Base-by-base conservation (phyloP, 192 early-diverging fungal species). In the Obelidium mucronatum region DNA sequence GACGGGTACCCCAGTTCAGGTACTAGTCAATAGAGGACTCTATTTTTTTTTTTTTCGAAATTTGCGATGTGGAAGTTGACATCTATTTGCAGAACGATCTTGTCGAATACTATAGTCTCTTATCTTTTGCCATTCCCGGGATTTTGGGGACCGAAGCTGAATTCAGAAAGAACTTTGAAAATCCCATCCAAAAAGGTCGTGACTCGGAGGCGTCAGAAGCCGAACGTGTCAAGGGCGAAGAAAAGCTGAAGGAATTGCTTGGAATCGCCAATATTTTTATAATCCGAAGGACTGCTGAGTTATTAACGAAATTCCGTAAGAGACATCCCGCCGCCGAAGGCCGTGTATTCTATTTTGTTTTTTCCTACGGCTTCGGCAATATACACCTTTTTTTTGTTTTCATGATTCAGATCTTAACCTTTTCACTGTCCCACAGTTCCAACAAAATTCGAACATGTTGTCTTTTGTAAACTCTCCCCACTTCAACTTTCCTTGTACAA, bases 361-460 rank as follows among this genome's bases (percentile, higher is more conserved):
- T 11, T 37, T 35, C 1, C 15, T 60, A 28, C 1, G 3, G n/a
- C 8, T 52, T n/a, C 40, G 40, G 34, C 37, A n/a, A 17, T 8
- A 33, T 67, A 17, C 19, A 36, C 66, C 42, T 34, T 24, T 60
- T 72, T 60, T 26, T 28, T n/a, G 17, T 65, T 19, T 74, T 28
- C 40, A 37, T 2, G 33, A 31, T 52, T 63, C 39, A 37, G 40
- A 66, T 17, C 5, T 30, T 24, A 34, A 69, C 19, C 40, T 11
- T 83, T 28, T 24, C 1, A 78, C 79, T 15, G 26, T 35, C 26
- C 40, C n/a, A 35, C 75, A 95, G 93, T 99, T 54, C 97, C 98
- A 1, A 88, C 90, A 30, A 99, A 99, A 78, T 98, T 93, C 86
- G 98, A 99, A 73, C 94, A 99, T 78, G 96, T 99, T 6, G 98